Evolutionary conservation across 1,284 basidiomycete species (phyloP).

Genomic region (Pulveroboletus sp.): DNA sequence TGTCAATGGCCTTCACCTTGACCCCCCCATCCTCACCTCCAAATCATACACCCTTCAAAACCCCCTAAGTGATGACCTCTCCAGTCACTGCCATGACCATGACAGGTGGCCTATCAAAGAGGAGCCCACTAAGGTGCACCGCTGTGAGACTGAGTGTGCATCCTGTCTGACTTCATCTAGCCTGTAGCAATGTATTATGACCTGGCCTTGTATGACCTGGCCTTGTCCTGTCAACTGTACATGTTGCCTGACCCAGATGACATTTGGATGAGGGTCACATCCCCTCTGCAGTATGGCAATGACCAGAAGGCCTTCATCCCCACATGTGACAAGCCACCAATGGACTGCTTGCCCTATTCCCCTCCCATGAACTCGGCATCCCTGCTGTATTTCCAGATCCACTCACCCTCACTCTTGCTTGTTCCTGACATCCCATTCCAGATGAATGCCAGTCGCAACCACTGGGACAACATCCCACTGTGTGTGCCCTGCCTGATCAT

Average conservation of each 20-base stretch:
- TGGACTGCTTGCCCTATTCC: slow-evolving; percentile 30
- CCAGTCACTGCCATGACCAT: neutral
- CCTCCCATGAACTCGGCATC: slow-evolving; percentile 22
- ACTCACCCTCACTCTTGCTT: slow-evolving; percentile 14
- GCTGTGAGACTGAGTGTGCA: neutral
- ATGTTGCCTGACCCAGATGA: slow-evolving; percentile 18
- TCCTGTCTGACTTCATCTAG: slow-evolving; percentile 17
- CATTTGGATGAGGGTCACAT: neutral
- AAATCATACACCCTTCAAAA: slow-evolving; percentile 33
- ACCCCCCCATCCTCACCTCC: slow-evolving; percentile 3
- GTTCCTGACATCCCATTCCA: slow-evolving; percentile 9
- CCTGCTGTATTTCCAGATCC: slow-evolving; percentile 19
- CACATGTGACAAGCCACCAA: slow-evolving; percentile 22
- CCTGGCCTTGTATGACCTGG: slow-evolving; percentile 7
- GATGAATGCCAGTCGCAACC: slow-evolving; percentile 5
- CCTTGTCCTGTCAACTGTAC: slow-evolving; percentile 17
- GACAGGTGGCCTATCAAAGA: slow-evolving; percentile 26
- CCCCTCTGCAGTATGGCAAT: neutral
- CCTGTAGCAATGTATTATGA: too few relatives aligned
- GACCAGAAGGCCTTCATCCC: slow-evolving; percentile 7
- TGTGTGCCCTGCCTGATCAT: neutral
- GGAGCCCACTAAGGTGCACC: slow-evolving; percentile 24
- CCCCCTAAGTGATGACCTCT: slow-evolving; percentile 20
- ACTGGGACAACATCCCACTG: slow-evolving; percentile 19
- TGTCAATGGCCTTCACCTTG: slow-evolving; percentile 2